A percentile compares a stretch with the other conserved stretches of the same genome.
These are phyloP conservation scores for Trichoderma afroharzianum DNA, from an alignment of 2,329 filamentous ascomycete species.

Conservation along the genomic window DNA sequence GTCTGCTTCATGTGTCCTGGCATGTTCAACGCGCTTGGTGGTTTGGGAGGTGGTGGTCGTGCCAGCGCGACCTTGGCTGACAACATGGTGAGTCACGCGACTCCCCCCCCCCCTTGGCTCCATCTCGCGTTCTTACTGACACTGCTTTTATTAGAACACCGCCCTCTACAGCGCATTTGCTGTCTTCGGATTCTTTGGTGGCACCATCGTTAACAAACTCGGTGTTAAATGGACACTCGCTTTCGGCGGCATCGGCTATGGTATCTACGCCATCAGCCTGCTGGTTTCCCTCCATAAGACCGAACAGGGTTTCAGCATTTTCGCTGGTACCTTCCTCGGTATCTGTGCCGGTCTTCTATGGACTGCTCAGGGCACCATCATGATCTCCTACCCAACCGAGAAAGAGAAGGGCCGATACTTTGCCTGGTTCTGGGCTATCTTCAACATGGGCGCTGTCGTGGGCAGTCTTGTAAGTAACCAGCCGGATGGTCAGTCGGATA, in stretches of 20 bases:
- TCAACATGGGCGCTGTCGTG: conserved; percentile 87
- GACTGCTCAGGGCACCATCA: conserved; percentile 79
- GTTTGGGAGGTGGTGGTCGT: conserved; percentile 58
- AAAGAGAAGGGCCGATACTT: conserved; percentile 82
- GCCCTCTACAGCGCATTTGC: conserved; percentile 71
- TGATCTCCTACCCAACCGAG: conserved; percentile 87
- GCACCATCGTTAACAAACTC: conserved; percentile 72
- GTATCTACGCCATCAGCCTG: conserved; percentile 68
- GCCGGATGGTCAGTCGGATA: not conserved
- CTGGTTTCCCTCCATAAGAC: conserved; percentile 64
- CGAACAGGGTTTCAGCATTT: conserved; percentile 68
- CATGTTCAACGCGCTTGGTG: conserved; percentile 67
- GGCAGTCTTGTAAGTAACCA: conserved; percentile 54
- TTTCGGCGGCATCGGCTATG: conserved; percentile 74
- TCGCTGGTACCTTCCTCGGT: conserved; percentile 72
- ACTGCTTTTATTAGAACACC: not conserved
- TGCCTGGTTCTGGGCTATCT: conserved; percentile 90
- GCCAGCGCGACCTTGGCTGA: conserved; percentile 56
- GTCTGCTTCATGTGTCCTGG: conserved; percentile 63
- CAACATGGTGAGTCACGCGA: conserved; percentile 48
- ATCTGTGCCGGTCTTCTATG: conserved; percentile 76
- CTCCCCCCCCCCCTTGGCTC: not conserved
- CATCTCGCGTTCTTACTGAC: not conserved
- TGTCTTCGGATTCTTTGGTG: conserved; percentile 65
- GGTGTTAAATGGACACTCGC: conserved; percentile 66